A percentile compares a stretch with the other conserved stretches of the same genome.
phyloP scores from a whole-genome alignment of 441 rosid species.

The Gossypium gossypioides region DNA sequence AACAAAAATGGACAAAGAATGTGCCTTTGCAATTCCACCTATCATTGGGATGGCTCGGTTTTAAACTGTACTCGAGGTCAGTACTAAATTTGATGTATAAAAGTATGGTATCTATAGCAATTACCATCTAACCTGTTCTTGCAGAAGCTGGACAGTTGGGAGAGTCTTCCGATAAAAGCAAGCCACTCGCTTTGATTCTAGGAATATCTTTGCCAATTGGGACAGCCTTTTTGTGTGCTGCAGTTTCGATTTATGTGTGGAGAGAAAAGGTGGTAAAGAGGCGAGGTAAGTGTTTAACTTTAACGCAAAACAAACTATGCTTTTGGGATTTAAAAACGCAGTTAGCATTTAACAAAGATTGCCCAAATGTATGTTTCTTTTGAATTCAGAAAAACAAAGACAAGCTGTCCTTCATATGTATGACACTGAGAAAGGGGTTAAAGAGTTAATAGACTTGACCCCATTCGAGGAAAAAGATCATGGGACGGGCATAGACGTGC shows the following conservation, averaged over 20 bases:
- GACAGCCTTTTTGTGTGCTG: conserved; percentile 26
- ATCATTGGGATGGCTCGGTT: conserved; percentile 36
- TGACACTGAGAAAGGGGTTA: conserved; percentile 21
- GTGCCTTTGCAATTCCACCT: conserved; percentile 38
- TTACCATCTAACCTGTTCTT: background rate
- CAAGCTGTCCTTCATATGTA: conserved; percentile 8
- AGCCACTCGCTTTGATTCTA: conserved; percentile 24
- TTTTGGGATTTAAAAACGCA: background rate
- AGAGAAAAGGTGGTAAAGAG: conserved; percentile 29
- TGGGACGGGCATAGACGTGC: conserved; percentile 27
- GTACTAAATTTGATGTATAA: background rate
- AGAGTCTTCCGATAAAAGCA: conserved; percentile 13
- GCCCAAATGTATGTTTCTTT: background rate
- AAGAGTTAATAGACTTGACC: conserved; percentile 12
- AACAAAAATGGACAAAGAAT: conserved; percentile 25
- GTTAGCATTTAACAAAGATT: background rate
- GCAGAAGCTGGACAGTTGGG: conserved; percentile 18
- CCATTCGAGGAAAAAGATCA: conserved; percentile 25
- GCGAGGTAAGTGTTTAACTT: conserved; percentile 20
- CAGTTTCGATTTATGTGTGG: conserved; percentile 29
- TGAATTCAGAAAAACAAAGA: conserved; percentile 13
- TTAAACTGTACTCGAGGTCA: conserved; percentile 45
- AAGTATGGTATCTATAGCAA: background rate
- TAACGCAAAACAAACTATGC: background rate
- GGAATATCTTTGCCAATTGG: conserved; percentile 8